Evolutionary conservation across 495 filamentous ascomycete genomes (phyloP).

Genomic region (Amorphotheca resinae): DNA sequence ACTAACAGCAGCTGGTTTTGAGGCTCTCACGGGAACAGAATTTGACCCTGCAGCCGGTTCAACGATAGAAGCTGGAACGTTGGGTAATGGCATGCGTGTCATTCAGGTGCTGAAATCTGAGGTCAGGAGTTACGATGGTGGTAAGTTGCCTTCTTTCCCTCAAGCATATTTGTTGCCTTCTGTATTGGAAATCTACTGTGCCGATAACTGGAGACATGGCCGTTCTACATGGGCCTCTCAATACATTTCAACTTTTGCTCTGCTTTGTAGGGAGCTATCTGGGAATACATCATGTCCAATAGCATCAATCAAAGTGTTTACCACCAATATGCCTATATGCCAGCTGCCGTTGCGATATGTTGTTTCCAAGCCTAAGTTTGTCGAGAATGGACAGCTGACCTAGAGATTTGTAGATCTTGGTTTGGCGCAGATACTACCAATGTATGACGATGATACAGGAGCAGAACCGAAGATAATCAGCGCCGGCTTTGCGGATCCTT

Average conservation of each 20-base stretch:
- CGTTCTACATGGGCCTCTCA: background rate
- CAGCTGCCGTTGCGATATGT: slow-evolving; percentile 11
- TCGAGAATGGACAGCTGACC: slow-evolving; percentile 8
- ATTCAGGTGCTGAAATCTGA: slow-evolving; percentile 77
- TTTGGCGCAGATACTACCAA: slow-evolving; percentile 76
- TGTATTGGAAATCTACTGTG: background rate
- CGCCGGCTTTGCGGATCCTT: slow-evolving; percentile 81
- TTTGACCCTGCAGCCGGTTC: slow-evolving; percentile 79
- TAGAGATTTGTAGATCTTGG: slow-evolving; percentile 50
- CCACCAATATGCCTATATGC: slow-evolving; percentile 12
- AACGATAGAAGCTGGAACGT: slow-evolving; percentile 68
- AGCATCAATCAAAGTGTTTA: slow-evolving; percentile 23
- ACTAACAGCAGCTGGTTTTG: slow-evolving; percentile 48
- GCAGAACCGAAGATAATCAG: slow-evolving; percentile 60
- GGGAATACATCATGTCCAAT: slow-evolving; percentile 19
- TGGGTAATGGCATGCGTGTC: slow-evolving; percentile 61
- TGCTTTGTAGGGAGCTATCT: slow-evolving; percentile 12
- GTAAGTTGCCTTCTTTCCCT: slow-evolving; percentile 37
- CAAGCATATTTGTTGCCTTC: background rate
- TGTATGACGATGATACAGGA: slow-evolving; percentile 77
- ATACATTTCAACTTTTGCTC: background rate
- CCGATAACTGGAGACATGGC: background rate
- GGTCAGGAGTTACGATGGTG: slow-evolving; percentile 75
- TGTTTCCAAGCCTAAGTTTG: background rate
- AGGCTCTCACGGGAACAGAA: slow-evolving; percentile 57